Conservation (phyloP, 176 grass and related monocot genomes). For the Eragrostis nindensis region DNA sequence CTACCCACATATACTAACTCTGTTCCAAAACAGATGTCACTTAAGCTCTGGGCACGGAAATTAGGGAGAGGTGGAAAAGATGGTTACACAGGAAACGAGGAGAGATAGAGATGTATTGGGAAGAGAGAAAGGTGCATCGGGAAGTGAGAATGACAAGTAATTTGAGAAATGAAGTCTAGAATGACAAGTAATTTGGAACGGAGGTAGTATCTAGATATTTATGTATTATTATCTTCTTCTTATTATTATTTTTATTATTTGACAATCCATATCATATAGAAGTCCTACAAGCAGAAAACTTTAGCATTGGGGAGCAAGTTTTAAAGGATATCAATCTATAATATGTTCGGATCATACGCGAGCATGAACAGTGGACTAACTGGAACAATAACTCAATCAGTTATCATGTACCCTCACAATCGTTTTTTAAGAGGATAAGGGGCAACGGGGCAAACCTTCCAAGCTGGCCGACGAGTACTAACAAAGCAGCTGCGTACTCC, state of each 20-base stretch:
- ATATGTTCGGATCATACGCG: conserved; percentile 14
- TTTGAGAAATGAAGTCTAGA: too few relatives aligned
- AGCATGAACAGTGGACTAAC: not conserved
- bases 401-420: conserved; percentile 8
- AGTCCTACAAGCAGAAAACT: not conserved
- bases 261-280: not conserved
- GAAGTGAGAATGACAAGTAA: too few relatives aligned
- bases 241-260: not conserved
- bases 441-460: conserved; percentile 56
- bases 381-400: not conserved
- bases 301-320: not conserved
- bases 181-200: too few relatives aligned
- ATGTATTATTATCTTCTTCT: too few relatives aligned
- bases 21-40: too few relatives aligned
- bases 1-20: too few relatives aligned
- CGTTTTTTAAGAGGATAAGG: conserved; percentile 4
- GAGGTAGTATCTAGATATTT: not conserved
- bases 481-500: conserved; percentile 66
- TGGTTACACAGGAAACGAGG: too few relatives aligned
- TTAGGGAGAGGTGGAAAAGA: too few relatives aligned
- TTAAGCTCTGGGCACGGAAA: too few relatives aligned
- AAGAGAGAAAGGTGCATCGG: too few relatives aligned
- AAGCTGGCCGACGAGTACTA: conserved; percentile 81
- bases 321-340: not conserved
- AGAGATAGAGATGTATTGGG: too few relatives aligned